Evolutionary conservation across 140 eudicot species (phyloP).

Genomic region (Senecio squalidus): DNA sequence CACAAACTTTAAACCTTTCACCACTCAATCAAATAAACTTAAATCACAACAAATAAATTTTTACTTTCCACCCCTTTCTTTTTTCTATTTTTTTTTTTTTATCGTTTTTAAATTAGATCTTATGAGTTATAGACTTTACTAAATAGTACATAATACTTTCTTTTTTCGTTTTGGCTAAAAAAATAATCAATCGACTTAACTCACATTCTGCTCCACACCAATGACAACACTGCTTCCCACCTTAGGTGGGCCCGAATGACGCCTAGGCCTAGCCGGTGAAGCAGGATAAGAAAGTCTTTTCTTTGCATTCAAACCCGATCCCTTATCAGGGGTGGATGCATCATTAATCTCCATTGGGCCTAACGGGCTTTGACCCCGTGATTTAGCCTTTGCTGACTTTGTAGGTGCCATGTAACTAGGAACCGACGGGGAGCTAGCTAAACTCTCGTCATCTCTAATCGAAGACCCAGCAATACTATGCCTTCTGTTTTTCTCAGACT

Average conservation of each 20-base stretch:
- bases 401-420: constrained; percentile 78
- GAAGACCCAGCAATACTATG: constrained; percentile 68
- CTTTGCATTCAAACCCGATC: constrained; percentile 37
- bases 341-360: constrained; percentile 33
- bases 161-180: constrained; percentile 1
- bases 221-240: constrained; percentile 28
- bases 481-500: constrained; percentile 54
- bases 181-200: constrained; percentile 20
- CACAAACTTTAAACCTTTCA: constrained; percentile 30
- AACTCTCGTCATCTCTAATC: constrained; percentile 63
- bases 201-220: constrained; percentile 27
- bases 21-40: constrained; percentile 30
- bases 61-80: neutral
- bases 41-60: constrained; percentile 30
- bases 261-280: constrained; percentile 63
- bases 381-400: constrained; percentile 53
- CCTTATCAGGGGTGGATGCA: constrained; percentile 34
- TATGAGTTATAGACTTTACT: constrained; percentile 22
- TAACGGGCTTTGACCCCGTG: constrained; percentile 55
- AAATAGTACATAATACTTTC: constrained; percentile 21
- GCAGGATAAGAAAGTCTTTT: constrained; percentile 64
- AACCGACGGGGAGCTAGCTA: constrained; percentile 57
- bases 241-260: constrained; percentile 71
- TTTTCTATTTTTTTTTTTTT: neutral
- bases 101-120: constrained; percentile 1